Base-by-base conservation (phyloP, 75 land plant genomes). In the Chamaecyparis obtusa region DNA sequence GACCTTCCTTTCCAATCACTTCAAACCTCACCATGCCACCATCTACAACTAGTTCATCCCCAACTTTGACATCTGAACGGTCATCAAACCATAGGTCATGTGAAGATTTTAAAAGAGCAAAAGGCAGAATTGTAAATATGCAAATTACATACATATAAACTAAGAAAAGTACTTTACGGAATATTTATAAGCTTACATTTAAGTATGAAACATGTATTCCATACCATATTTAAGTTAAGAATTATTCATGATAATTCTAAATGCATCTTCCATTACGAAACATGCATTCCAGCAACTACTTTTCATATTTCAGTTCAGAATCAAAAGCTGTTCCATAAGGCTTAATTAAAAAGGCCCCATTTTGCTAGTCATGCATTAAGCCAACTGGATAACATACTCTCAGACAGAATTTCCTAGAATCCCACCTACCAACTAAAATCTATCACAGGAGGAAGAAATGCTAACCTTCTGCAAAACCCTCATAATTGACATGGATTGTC, bases 401-500 rank as follows among this genome's bases (percentile, higher is more conserved):
- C 83, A 46, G 13, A 81, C 13, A 74, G 71, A 33, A 30, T 3
- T 74, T 74, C n/a, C 51, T 24, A 80, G 7, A 35, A 35, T 76
- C 7, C 39, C 16, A 78, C 19, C 19, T 37, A 44, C 83, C 48
- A 81, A 81, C 48, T 43, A 43, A 81, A 74, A 46, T 19, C 46
- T 81, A 81, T 21, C n/a, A 41, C 43, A 37, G 43, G n/a, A 2
- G 51, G 83, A 81, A 81, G 48, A 44, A n/a, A 19, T 54, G 85
- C 88, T 87, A 39, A 90, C 91, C 91, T 74, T 90, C 91, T 32
- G 91, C 90, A 90, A 90, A 90, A 19, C 91, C 91, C 36, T 90
- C 91, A 51, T 86, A 88, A 75, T 86, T 90, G 35, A 88, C 90
- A 75, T 90, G 91, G 44, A 90, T 57, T n/a, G 90, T 88, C 39